Conservation (phyloP, 768 basidiomycete genomes). For the Trametes maxima region DNA sequence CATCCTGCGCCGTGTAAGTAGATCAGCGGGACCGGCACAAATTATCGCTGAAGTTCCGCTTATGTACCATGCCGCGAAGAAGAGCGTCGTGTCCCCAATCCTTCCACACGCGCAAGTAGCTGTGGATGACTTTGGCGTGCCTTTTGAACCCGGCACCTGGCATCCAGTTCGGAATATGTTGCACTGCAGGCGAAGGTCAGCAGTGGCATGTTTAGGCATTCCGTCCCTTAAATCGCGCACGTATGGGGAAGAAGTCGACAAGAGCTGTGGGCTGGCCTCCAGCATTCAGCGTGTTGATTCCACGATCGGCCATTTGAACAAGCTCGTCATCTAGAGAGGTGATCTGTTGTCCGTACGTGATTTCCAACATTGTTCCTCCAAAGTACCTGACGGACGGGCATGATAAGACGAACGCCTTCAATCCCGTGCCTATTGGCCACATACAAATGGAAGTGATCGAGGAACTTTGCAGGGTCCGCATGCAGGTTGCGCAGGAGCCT, state of each 20-base stretch:
- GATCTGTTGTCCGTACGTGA: slow-evolving; percentile 21
- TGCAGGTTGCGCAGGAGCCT: slow-evolving; percentile 16
- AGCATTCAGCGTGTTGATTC: slow-evolving; percentile 9
- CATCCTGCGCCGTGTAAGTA: too few species aligned
- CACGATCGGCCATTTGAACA: slow-evolving; percentile 16
- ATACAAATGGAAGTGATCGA: slow-evolving; percentile 24
- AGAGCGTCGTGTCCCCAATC: neutral
- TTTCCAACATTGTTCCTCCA: slow-evolving; percentile 15
- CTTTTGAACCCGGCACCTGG: slow-evolving; percentile 24
- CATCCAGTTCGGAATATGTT: slow-evolving; percentile 21
- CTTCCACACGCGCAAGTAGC: neutral
- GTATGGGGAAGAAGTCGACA: slow-evolving; percentile 25
- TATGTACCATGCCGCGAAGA: neutral
- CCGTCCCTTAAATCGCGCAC: too few species aligned
- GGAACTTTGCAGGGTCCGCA: slow-evolving; percentile 16
- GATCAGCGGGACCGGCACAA: too few species aligned
- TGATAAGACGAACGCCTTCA: neutral
- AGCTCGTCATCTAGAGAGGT: slow-evolving; percentile 18
- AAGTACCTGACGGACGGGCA: neutral
- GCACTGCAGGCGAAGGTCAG: slow-evolving; percentile 6
- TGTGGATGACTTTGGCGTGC: neutral
- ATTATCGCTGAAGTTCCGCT: neutral
- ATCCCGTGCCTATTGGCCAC: neutral
- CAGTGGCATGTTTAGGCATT: neutral
- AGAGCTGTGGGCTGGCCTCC: slow-evolving; percentile 16